phyloP scores from a whole-genome alignment of 2,329 filamentous ascomycete species.

The Penicillium freii region DNA sequence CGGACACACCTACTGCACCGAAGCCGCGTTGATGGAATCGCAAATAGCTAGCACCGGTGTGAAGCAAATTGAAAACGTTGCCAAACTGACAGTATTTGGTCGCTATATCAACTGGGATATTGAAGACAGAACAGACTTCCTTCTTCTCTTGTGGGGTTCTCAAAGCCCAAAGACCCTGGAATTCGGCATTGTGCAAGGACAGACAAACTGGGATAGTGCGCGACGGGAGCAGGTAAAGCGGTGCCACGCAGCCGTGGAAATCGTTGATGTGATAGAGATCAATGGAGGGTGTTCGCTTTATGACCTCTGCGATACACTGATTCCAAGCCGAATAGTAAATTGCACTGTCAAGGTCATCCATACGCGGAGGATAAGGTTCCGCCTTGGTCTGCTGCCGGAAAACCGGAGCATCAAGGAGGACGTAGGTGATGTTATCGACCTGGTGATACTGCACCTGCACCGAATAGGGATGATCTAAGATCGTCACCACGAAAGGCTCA shows the following conservation, averaged over 20 bases:
- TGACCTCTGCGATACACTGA: constrained; percentile 64
- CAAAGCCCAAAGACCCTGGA: constrained; percentile 68
- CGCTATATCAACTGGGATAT: constrained; percentile 40
- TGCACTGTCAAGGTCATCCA: constrained; percentile 67
- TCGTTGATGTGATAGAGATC: constrained; percentile 67
- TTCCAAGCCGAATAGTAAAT: constrained; percentile 71
- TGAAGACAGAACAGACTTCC: constrained; percentile 65
- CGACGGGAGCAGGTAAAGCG: constrained; percentile 60
- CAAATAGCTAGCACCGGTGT: constrained; percentile 64
- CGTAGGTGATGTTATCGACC: constrained; percentile 65
- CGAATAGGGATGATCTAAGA: constrained; percentile 60
- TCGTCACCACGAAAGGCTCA: constrained; percentile 61
- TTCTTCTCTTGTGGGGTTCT: constrained; percentile 58
- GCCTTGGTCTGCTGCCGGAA: constrained; percentile 64
- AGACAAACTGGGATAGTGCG: constrained; percentile 60
- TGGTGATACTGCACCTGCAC: constrained; percentile 64
- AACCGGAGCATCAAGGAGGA: constrained; percentile 64
- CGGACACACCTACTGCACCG: constrained; percentile 66
- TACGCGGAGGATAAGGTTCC: constrained; percentile 65
- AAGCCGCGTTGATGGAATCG: constrained; percentile 66
- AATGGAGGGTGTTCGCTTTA: constrained; percentile 59
- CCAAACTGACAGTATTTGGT: constrained; percentile 53
- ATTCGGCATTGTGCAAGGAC: constrained; percentile 69
- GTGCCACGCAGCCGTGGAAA: constrained; percentile 63
- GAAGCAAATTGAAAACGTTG: constrained; percentile 66